Percentiles rank a stretch among this genome's conserved stretches.
Conservation (phyloP, 768 basidiomycete species). For the Pleurotus citrinopileatus region DNA sequence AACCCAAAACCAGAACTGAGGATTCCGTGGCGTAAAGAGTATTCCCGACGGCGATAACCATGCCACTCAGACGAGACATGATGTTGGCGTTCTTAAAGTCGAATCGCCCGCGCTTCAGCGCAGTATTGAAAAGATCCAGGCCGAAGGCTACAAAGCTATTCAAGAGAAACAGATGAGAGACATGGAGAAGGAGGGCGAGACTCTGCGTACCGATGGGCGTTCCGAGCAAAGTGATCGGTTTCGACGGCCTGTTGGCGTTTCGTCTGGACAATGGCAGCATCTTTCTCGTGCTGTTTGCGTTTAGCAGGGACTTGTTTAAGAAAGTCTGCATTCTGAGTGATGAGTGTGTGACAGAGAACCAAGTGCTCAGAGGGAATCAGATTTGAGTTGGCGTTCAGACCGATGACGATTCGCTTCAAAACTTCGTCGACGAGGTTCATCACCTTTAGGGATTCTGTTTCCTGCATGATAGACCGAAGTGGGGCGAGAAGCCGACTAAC, state of each 20-base stretch:
- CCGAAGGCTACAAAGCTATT: slow-evolving; percentile 87
- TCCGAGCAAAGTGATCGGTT: slow-evolving; percentile 74
- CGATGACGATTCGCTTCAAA: slow-evolving; percentile 75
- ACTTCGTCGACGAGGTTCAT: slow-evolving; percentile 89
- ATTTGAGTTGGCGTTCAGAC: slow-evolving; percentile 80
- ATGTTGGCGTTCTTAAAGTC: slow-evolving; percentile 75
- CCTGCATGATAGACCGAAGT: slow-evolving; percentile 79
- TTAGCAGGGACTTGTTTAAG: slow-evolving; percentile 55
- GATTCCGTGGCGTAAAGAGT: slow-evolving; percentile 84
- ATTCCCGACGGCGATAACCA: slow-evolving; percentile 86
- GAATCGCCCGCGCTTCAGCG: slow-evolving; percentile 81
- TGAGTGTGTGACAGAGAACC: slow-evolving; percentile 81
- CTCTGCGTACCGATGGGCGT: slow-evolving; percentile 74
- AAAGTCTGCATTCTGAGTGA: slow-evolving; percentile 89
- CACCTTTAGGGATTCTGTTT: slow-evolving; percentile 76
- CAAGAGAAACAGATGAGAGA: slow-evolving; percentile 9
- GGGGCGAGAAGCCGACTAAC: slow-evolving; percentile 78
- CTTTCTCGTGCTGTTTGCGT: slow-evolving; percentile 35
- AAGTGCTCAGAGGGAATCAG: slow-evolving; percentile 70
- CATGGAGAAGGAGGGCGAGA: neutral
- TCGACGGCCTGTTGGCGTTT: slow-evolving; percentile 61
- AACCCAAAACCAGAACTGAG: slow-evolving; percentile 67
- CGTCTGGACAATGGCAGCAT: slow-evolving; percentile 71
- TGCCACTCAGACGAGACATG: slow-evolving; percentile 80
- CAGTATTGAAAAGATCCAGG: slow-evolving; percentile 86